These are phyloP conservation scores for Penicillium paxilli DNA, from an alignment of 495 filamentous ascomycete species.

Conservation along the genomic window DNA sequence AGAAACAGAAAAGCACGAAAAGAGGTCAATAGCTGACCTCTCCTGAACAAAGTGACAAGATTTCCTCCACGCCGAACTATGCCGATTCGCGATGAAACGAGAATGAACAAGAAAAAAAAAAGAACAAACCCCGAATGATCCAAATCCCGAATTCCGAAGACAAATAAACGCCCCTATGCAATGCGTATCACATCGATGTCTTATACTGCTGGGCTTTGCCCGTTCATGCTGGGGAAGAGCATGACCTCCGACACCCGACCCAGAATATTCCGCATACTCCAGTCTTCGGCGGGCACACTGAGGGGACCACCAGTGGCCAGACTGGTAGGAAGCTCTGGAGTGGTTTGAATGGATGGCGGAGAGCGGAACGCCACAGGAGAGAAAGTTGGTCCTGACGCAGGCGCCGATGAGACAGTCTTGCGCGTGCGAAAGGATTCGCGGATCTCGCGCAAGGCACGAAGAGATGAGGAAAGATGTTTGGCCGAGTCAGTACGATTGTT, in stretches of 20 bases:
- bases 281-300: constrained; percentile 10
- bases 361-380: constrained; percentile 27
- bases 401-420: constrained; percentile 1
- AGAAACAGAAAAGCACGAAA: background rate
- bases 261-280: constrained; percentile 30
- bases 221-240: constrained; percentile 42
- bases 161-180: constrained; percentile 2
- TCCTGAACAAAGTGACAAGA: background rate
- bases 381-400: constrained; percentile 5
- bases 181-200: background rate
- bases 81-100: background rate
- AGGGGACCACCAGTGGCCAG: background rate
- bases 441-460: constrained; percentile 42
- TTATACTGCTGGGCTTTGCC: constrained; percentile 8
- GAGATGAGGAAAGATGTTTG: constrained; percentile 39
- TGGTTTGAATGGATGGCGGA: constrained; percentile 23
- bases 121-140: background rate
- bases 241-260: constrained; percentile 43
- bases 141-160: background rate
- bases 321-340: constrained; percentile 10
- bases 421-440: constrained; percentile 34
- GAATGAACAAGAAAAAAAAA: background rate
- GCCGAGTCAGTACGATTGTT: constrained; percentile 41
- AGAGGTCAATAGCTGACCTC: background rate
- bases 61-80: background rate